Base-by-base conservation (phyloP, 2,329 filamentous ascomycete genomes). In the Exophiala lecanii-corni region DNA sequence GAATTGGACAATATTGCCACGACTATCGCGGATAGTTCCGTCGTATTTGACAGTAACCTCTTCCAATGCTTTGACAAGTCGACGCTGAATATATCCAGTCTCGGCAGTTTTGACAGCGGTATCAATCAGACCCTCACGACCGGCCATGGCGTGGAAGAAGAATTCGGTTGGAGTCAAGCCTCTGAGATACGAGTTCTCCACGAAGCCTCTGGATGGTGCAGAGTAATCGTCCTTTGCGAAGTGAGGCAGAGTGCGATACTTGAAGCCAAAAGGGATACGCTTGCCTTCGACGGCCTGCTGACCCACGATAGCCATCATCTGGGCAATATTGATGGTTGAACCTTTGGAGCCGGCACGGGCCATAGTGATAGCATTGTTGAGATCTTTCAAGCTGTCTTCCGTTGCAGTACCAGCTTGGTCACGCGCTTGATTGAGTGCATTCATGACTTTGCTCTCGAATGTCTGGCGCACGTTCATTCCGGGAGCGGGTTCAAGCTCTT, bases 121-220 rank as follows among this genome's bases (percentile, higher is more conserved):
- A 76, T 98, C 92, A 58, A 98, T 98, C 42, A 98, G 76, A 94
- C 92, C 92, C 70, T 98, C 92, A 73, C 92, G 82, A 88, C 92
- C 92, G 75, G 92, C 92, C 92, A 98, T 98, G 62, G 92, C 92
- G 78, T 98, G 92, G 77, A 98, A 98, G 73, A 96, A 98, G 71
- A 98, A 98, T 57, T 98, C 92, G 1, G 86, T 84, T 0, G 92
- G 92, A 0, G 94, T 98, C 46, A 98, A 72, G 43, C 92, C 92
- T 73, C 92, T 86, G 9, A 98, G 79, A 59, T 98, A 98, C 0
- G 92, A 98, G 69, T 98, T 98, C 67, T 98, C 92, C 15, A 98
- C 92, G 61, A 98, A 98, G 31, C 92, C 92, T 71, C 92, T 84
- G 34, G 92, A 91, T 63, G 96, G 89, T 9, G 92, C 89, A 15